Base-by-base conservation (phyloP, 768 basidiomycete genomes). In the Podaxis carcinomalis region DNA sequence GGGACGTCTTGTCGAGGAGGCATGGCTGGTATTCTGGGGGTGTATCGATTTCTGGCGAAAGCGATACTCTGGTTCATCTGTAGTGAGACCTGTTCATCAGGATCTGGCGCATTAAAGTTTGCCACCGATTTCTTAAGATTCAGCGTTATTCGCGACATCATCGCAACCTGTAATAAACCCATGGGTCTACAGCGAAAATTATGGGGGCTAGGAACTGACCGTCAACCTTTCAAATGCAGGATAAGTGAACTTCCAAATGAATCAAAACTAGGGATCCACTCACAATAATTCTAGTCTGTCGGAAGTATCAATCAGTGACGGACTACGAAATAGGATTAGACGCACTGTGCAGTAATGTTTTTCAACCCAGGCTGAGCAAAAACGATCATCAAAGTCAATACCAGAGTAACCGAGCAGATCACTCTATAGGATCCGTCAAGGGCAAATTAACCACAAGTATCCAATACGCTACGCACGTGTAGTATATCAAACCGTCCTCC, bases 101-200 rank as follows among this genome's bases (percentile, higher is more conserved):
- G 59, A 47, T 61, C 55, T 5, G 40, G 61, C 27, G 53, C 62
- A 39, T 66, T 57, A 40, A 69, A 13, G n/a, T 72, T 69, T 14
- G 64, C 62, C 2, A 71, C 73, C 10, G 71, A 73, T 68, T 80
- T 82, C 70, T 74, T 82, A 9, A 88, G 75, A 68, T 81, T 83
- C 25, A 88, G 77, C 1, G 86, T 87, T 52, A 88, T 87, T 6
- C 87, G 79, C 2, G 85, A 87, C 79, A 87, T 86, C 83, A 87
- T 88, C 0, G 84, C 77, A 10, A 88, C 83, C 71, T 81, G n/a
- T 40, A 54, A 50, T 6, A 21, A 21, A 37, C 10, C 3, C 4
- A 40, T 32, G 32, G 9, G 9, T 49, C 25, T 36, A 39, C 11
- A 42, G 14, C 19, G 2, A 23, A 23, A 14, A 14, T 21, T 59